Evolutionary conservation across 768 basidiomycete species (phyloP), one percentile per base, ranked within the genome.

Genomic region (Podaxis sp.): DNA sequence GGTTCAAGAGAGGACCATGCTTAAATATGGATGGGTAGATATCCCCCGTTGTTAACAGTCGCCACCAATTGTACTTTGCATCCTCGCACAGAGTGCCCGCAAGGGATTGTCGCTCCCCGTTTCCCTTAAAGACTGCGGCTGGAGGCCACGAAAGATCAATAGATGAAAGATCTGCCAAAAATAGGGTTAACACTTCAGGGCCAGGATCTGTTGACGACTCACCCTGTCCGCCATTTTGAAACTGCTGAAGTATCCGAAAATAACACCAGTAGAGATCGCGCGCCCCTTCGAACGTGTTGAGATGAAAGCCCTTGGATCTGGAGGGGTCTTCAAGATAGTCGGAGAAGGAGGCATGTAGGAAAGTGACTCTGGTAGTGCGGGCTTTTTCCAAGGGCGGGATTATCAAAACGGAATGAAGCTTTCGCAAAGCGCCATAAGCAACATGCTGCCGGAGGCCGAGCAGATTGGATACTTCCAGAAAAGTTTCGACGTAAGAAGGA

Each of bases 151-250:
- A 33, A 33, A 8, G 30, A 33, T 33, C 30, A 33, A 8, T 9
- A 1, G 30, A 33, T 33, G 30, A 33, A 9, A 33, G 1, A 9
- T 33, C 8, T 33, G 2, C 8, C 30, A 1, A 33, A 33, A 33
- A 0, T 9, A 33, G 8, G 30, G 7, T 9, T 33, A 33, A 2
- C 0, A 8, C 8, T 2, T 9, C 30, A 9, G 0, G 1, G 30
- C 0, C 8, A 9, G 30, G 30, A 33, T 1, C 7, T 33, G 8
- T 8, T 33, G 1, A 9, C 1, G 30, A 33, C 30, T 33, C 30
- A 9, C 30, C 0, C 8, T 33, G 8, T 9, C 2, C 1, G 1
- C 30, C 30, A 0, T 33, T 33, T 33, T 33, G 30, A 2, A 2
- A 33, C 30, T 33, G 30, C 30, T 33, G 30, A 33, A 33, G 30